Evolutionary conservation across 176 grass and related monocot genomes (phyloP).

Genomic region (Triticum aestivum): IWGSC_CS_RefSeq_v2.1 NC_057807.1:603900320-603900819

Average conservation of each 20-base stretch:
- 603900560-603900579: background rate
- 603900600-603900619: background rate
- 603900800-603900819: background rate
- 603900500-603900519: no score
- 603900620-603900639: background rate
- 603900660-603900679: background rate
- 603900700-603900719: conserved; percentile 7
- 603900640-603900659: background rate
- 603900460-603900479: no score
- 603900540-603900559: background rate
- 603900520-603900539: background rate
- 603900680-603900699: background rate
- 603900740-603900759: background rate
- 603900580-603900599: background rate
- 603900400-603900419: no score
- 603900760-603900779: background rate
- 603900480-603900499: no score
- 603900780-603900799: background rate
- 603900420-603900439: no score
- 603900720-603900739: background rate
- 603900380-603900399: no score
- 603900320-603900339: no score
- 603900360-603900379: no score
- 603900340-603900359: no score
- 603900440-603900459: no score